phyloP scores from a whole-genome alignment of 192 early-diverging fungal species.

The Gorgonomyces haynaldii region DNA sequence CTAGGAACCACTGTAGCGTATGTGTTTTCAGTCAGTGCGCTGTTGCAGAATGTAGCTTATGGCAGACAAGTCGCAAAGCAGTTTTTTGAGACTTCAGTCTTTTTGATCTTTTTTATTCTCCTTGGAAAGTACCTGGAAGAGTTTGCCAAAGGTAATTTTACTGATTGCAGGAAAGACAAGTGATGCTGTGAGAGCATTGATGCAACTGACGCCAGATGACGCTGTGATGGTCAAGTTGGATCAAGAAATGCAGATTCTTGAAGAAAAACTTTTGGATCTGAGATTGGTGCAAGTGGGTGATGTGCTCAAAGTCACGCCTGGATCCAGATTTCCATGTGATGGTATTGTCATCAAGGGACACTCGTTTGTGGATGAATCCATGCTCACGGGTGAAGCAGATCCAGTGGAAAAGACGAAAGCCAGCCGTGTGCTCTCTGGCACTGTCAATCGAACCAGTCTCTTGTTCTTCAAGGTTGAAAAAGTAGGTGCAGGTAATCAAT shows the following conservation, averaged over 20 bases:
- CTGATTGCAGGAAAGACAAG: slow-evolving; percentile 37
- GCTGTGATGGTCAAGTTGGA: slow-evolving; percentile 47
- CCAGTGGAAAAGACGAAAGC: slow-evolving; percentile 45
- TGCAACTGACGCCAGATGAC: slow-evolving; percentile 62
- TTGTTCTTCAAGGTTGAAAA: slow-evolving; percentile 54
- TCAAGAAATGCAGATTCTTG: slow-evolving; percentile 6
- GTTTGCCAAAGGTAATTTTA: slow-evolving; percentile 55
- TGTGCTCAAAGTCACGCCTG: slow-evolving; percentile 57
- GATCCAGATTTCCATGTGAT: slow-evolving; percentile 63
- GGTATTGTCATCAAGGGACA: slow-evolving; percentile 43
- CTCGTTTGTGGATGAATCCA: slow-evolving; percentile 60
- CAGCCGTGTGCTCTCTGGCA: slow-evolving; percentile 44
- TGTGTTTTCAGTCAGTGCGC: slow-evolving; percentile 43
- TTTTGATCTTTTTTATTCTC: slow-evolving; percentile 70
- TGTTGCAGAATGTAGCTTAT: slow-evolving; percentile 33
- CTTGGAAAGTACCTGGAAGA: slow-evolving; percentile 72
- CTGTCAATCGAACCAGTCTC: slow-evolving; percentile 46
- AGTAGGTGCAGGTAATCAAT: slow-evolving; percentile 30
- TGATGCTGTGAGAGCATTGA: slow-evolving; percentile 61
- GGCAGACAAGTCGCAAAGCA: slow-evolving; percentile 15
- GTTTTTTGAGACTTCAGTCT: slow-evolving; percentile 69
- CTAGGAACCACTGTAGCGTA: slow-evolving; percentile 67
- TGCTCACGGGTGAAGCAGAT: slow-evolving; percentile 72
- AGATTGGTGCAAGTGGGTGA: slow-evolving; percentile 61
- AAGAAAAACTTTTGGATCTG: slow-evolving; percentile 34